Percentiles rank a stretch among this genome's conserved stretches.
Evolutionary conservation across 805 yeast genomes (phyloP).

Genomic region (Candida boleticola): DNA sequence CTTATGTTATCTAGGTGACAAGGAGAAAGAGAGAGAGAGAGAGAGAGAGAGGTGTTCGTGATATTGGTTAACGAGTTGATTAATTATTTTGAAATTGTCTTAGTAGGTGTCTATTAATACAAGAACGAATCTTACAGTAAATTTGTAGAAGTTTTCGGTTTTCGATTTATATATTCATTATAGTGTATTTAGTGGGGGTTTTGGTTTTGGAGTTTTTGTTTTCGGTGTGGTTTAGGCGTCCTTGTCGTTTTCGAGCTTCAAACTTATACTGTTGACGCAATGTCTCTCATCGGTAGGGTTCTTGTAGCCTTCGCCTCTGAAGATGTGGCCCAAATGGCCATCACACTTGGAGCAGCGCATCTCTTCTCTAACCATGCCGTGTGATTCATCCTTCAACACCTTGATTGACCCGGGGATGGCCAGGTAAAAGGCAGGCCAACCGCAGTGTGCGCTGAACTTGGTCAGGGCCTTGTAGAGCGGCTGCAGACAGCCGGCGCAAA

Average conservation of each 20-base stretch:
- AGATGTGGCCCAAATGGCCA: constrained; percentile 94
- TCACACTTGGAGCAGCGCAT: constrained; percentile 87
- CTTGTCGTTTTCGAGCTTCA: constrained; percentile 53
- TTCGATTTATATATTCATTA: too few relatives aligned
- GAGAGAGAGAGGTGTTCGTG: too few relatives aligned
- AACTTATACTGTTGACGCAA: constrained; percentile 85
- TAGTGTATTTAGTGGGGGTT: too few relatives aligned
- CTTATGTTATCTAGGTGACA: constrained; percentile 67
- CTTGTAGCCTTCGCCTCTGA: constrained; percentile 87
- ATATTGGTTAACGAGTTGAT: too few relatives aligned
- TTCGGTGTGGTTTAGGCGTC: too few relatives aligned
- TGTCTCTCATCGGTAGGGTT: constrained; percentile 91
- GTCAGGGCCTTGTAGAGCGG: constrained; percentile 79
- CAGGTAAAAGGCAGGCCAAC: constrained; percentile 97
- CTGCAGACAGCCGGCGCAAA: constrained; percentile 80
- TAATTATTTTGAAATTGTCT: too few relatives aligned
- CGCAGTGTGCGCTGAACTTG: constrained; percentile 89
- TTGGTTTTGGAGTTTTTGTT: too few relatives aligned
- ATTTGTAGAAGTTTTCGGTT: too few relatives aligned
- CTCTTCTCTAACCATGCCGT: constrained; percentile 85
- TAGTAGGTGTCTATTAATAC: too few relatives aligned
- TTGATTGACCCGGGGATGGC: constrained; percentile 80
- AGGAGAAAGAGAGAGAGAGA: not conserved
- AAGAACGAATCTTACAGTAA: too few relatives aligned
- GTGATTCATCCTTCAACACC: constrained; percentile 55